Percentiles rank a stretch among this genome's conserved stretches.
Conservation (phyloP, 176 grass and related monocot species). For the Bromus sterilis region DNA sequence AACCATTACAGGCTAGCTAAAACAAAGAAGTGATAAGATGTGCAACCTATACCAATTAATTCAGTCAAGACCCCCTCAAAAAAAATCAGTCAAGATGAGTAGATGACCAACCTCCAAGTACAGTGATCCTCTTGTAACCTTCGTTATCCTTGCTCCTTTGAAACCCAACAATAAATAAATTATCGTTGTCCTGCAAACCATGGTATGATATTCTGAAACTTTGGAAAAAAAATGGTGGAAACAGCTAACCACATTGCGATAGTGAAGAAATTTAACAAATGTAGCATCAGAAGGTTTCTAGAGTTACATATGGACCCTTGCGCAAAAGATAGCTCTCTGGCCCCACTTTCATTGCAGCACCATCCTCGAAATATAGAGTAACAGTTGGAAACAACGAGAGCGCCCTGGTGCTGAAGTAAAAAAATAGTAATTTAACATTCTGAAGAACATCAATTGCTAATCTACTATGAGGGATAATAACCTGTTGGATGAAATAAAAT, state of each 20-base stretch:
- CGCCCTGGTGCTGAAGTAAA: constrained; percentile 35
- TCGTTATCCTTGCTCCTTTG: constrained; percentile 54
- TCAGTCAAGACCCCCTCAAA: too few relatives aligned
- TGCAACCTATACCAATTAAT: neutral
- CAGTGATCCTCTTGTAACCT: constrained; percentile 27
- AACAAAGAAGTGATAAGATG: neutral
- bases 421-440: neutral
- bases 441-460: constrained; percentile 17
- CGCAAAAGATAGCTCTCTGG: constrained; percentile 83
- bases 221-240: too few relatives aligned
- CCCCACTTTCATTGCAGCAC: constrained; percentile 57
- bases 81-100: neutral
- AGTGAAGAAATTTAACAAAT: neutral
- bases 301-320: constrained; percentile 55
- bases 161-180: constrained; percentile 78
- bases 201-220: constrained; percentile 12
- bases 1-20: neutral
- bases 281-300: neutral
- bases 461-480: constrained; percentile 24
- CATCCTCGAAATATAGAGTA: constrained; percentile 75
- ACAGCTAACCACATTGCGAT: neutral
- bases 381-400: constrained; percentile 78
- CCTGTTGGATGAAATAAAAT: constrained; percentile 78
- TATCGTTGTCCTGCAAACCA: constrained; percentile 54
- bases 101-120: constrained; percentile 68